phyloP scores from a whole-genome alignment of 139 green algal species.

The Ettlia oleoabundans region DNA sequence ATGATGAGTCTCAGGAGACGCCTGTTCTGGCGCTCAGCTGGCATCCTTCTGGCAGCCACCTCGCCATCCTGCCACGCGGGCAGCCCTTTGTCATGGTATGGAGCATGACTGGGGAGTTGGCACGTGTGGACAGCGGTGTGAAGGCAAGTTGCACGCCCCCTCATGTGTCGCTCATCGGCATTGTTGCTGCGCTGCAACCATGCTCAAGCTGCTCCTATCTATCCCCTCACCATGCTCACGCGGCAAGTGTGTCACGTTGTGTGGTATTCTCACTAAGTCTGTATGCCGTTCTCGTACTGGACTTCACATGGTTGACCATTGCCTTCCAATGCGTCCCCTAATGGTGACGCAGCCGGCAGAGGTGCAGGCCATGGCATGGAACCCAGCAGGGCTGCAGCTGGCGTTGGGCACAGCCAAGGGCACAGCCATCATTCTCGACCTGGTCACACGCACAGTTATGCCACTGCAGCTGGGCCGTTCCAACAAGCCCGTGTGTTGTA shows the following conservation, averaged over 20 bases:
- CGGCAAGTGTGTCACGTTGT: too few relatives aligned
- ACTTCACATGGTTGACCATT: too few relatives aligned
- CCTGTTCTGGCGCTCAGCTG: constrained; percentile 51
- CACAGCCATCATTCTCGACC: constrained; percentile 77
- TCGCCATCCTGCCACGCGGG: constrained; percentile 70
- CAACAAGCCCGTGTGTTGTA: constrained; percentile 17
- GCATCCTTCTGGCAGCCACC: constrained; percentile 66
- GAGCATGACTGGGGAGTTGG: constrained; percentile 61
- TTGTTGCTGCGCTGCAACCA: too few relatives aligned
- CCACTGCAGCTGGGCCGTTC: constrained; percentile 2
- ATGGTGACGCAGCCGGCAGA: constrained; percentile 57
- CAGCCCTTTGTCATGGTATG: constrained; percentile 71
- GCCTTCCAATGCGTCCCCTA: neutral
- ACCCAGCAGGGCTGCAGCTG: constrained; percentile 56
- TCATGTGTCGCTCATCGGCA: too few relatives aligned
- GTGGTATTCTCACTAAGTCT: too few relatives aligned
- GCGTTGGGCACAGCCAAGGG: constrained; percentile 76
- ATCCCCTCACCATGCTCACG: too few relatives aligned
- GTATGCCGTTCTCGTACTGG: too few relatives aligned
- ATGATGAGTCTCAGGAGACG: neutral
- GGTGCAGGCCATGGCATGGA: constrained; percentile 64
- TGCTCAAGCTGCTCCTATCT: too few relatives aligned
- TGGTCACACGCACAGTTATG: neutral
- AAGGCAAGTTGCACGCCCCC: too few relatives aligned
- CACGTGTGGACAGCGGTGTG: constrained; percentile 74